phyloP scores from a whole-genome alignment of 805 yeast genomes.

The Kluyveromyces starmeri region DNA sequence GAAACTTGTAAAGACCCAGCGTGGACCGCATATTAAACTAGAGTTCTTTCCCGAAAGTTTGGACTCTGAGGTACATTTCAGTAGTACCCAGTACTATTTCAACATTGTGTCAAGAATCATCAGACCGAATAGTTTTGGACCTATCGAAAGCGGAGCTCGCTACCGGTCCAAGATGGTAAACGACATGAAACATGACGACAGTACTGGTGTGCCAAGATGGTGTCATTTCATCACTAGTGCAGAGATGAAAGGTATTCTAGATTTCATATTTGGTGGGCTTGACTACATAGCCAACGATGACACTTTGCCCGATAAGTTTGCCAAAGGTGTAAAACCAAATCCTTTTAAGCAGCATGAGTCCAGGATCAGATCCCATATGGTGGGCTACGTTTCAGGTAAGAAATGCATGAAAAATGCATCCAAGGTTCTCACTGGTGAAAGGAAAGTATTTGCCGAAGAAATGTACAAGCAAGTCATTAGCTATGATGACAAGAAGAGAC shows the following conservation, averaged over 20 bases:
- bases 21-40: conserved; percentile 2
- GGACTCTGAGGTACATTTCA: neutral
- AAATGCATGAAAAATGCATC: conserved; percentile 3
- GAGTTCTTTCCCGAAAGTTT: neutral
- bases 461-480: conserved; percentile 4
- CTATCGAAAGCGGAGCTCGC: conserved; percentile 4
- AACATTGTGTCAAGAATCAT: conserved; percentile 4
- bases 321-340: conserved; percentile 4
- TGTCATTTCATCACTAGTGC: conserved; percentile 5
- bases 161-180: conserved; percentile 4
- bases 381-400: conserved; percentile 5
- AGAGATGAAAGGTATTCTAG: conserved; percentile 4
- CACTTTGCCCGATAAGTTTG: conserved; percentile 4
- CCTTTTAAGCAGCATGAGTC: conserved; percentile 5
- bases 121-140: conserved; percentile 3
- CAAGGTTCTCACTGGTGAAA: conserved; percentile 2
- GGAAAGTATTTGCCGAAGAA: conserved; percentile 4
- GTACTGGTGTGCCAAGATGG: conserved; percentile 1
- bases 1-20: conserved; percentile 1
- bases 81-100: conserved; percentile 1
- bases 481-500: conserved; percentile 4
- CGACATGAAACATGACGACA: conserved; percentile 3
- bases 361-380: conserved; percentile 4
- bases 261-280: conserved; percentile 5
- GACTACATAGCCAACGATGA: conserved; percentile 6